phyloP scores from a whole-genome alignment of 1,284 basidiomycete genomes.

The Irpex sp. region DNA sequence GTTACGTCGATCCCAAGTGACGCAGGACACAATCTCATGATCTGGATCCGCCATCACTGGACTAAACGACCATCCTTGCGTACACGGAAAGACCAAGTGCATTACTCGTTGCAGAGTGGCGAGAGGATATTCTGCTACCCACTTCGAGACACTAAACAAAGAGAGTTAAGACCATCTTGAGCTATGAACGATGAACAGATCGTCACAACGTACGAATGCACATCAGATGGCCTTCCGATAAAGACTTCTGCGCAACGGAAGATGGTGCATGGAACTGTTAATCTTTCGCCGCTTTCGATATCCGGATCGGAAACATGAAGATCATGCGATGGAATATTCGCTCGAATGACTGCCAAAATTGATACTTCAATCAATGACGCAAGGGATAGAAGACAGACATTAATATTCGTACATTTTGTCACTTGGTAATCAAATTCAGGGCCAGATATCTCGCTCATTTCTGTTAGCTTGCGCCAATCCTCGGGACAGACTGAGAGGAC shows the following conservation, averaged over 20 bases:
- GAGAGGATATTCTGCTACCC: constrained; percentile 51
- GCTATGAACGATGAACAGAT: constrained; percentile 31
- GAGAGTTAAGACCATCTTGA: neutral
- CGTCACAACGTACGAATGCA: constrained; percentile 19
- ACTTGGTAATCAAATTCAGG: neutral
- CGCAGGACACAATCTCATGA: constrained; percentile 39
- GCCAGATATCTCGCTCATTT: neutral
- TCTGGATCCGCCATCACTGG: constrained; percentile 36
- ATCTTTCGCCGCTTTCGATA: neutral
- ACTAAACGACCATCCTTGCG: constrained; percentile 39
- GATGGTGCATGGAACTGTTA: constrained; percentile 1
- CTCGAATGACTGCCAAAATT: neutral
- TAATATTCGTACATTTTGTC: neutral
- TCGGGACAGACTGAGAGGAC: constrained; percentile 4
- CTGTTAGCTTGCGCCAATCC: constrained; percentile 1
- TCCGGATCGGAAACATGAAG: constrained; percentile 3
- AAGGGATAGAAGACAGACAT: neutral
- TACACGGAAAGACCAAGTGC: constrained; percentile 44
- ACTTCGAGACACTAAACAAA: constrained; percentile 30
- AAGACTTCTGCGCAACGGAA: neutral
- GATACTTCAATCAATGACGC: neutral
- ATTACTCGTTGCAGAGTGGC: constrained; percentile 51
- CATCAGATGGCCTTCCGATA: neutral
- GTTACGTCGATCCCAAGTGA: constrained; percentile 42
- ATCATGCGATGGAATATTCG: neutral